Base-by-base conservation (phyloP, 2,329 filamentous ascomycete genomes). In the Sphaerostilbella broomeana region DNA sequence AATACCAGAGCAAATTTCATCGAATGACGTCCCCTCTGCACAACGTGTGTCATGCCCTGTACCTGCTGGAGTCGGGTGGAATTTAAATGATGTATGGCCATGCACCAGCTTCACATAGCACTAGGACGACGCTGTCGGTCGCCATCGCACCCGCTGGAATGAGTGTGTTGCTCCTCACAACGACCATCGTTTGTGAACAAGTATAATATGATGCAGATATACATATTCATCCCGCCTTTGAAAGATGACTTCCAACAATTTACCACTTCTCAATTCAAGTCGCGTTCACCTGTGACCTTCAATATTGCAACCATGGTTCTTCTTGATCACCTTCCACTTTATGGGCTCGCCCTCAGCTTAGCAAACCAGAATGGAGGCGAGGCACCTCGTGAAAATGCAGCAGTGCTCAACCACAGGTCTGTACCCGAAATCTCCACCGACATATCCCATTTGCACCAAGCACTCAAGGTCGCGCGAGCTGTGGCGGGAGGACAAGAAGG, bases 101-200 rank as follows among this genome's bases (percentile, higher is more conserved):
- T 32, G 6, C 13, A 7, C 6, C 13, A 13, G 18, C 13, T 17
- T 34, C 28, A 35, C 29, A 21, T 15, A 27, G 6, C 12, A 17
- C 22, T 6, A 19, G 13, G 22, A 13, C 12, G n/a, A n/a, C n/a
- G n/a, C n/a, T n/a, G n/a, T n/a, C 27, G 22, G 38, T 40, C 36
- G 35, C 13, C 35, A 20, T 21, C 44, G 28, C 38, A 42, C 34
- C 40, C 28, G 43, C 44, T 54, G 58, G 58, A 60, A 61, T 60
- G 58, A 60, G 61, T 60, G 58, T 43, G 53, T 58, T 56, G 53
- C 57, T 59, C 53, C 51, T 30, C 45, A 43, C 51, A 46, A 58
- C 57, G 27, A 19, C 22, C 31, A 38, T 15, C 12, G 28, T 18
- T 21, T 28, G 29, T 37, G 34, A 24, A 28, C 39, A 38, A 17